Percentiles rank a stretch among this genome's conserved stretches.
phyloP scores from a whole-genome alignment of 768 basidiomycete species.

The Plicaturopsis crispa region DNA sequence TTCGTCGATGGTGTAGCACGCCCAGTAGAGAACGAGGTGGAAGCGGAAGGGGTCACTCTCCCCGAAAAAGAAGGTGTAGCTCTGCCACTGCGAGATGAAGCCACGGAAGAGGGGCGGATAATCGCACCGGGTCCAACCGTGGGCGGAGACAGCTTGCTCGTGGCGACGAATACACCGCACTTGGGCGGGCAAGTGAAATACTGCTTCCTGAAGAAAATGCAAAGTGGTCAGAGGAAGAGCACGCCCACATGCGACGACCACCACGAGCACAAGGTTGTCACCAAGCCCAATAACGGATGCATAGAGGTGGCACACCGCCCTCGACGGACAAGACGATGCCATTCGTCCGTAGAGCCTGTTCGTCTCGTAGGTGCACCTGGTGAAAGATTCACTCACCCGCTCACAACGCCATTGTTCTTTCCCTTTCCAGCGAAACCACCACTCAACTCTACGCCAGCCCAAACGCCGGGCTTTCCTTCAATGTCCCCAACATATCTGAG shows the following conservation, averaged over 20 bases:
- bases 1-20: slow-evolving; percentile 19
- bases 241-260: too few relatives aligned
- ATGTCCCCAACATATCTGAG: slow-evolving; percentile 80
- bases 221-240: slow-evolving; percentile 2
- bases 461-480: slow-evolving; percentile 81
- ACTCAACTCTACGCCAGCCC: slow-evolving; percentile 89
- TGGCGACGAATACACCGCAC: slow-evolving; percentile 88
- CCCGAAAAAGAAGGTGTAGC: slow-evolving; percentile 37
- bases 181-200: slow-evolving; percentile 83
- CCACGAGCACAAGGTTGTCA: too few relatives aligned
- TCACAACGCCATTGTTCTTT: slow-evolving; percentile 90
- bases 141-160: slow-evolving; percentile 72
- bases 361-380: too few relatives aligned
- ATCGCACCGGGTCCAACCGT: slow-evolving; percentile 51
- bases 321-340: too few relatives aligned
- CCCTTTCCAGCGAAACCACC: slow-evolving; percentile 86
- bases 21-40: slow-evolving; percentile 43
- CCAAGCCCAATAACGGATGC: too few relatives aligned
- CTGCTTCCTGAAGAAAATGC: slow-evolving; percentile 41
- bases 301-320: too few relatives aligned
- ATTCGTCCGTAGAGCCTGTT: too few relatives aligned
- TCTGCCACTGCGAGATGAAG: slow-evolving; percentile 55
- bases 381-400: slow-evolving; percentile 58
- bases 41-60: slow-evolving; percentile 35
- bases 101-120: slow-evolving; percentile 68